Evolutionary conservation across 2,329 filamentous ascomycete species (phyloP), one percentile per base, ranked within the genome.

Genomic region (Trichoderma citrinoviride): DNA sequence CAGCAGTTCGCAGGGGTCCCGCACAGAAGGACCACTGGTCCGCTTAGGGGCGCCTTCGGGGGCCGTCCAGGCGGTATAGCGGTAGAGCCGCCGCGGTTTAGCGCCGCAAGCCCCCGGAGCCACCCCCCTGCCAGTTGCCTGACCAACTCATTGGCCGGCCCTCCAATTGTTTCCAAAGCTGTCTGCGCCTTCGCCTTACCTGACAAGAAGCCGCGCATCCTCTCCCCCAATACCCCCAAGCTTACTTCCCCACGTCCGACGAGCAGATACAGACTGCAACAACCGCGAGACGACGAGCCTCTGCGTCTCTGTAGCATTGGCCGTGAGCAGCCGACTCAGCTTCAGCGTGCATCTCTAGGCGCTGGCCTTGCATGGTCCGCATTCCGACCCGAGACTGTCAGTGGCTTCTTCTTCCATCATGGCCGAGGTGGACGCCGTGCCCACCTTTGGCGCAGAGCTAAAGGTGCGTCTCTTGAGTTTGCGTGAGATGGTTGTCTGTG

Each of bases 381-480:
- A 62, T 27, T 33, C 25, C 25, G 33, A 43, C 29, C 40, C 46
- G 21, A 56, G 33, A 63, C 29, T 10, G 55, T 49, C 64, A 47
- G 50, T 62, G 33, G 17, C 55, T 61, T 60, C 55, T 61, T 60
- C 27, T 53, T 55, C 66, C 70, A 68, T 66, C 74, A 96, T 96
- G 92, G 88, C 90, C 75, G 91, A 93, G 78, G 85, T 92, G 78
- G 92, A 96, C 72, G 87, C 85, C 75, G 84, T 88, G 80, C 92
- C 92, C 75, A 91, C 91, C 72, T 97, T 99, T 79, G 95, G 95
- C 80, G 87, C 90, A 66, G 93, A 97, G 82, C 85, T 98, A 77
- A 98, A 96, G 90, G 93, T 93, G 81, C 68, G 79, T 75, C 49
- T 37, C 33, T 14, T 33, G 49, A 52, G 49, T 52, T 37, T 52